Conservation (phyloP, 495 filamentous ascomycete species). For the Parathielavia hyrcaniae region DNA sequence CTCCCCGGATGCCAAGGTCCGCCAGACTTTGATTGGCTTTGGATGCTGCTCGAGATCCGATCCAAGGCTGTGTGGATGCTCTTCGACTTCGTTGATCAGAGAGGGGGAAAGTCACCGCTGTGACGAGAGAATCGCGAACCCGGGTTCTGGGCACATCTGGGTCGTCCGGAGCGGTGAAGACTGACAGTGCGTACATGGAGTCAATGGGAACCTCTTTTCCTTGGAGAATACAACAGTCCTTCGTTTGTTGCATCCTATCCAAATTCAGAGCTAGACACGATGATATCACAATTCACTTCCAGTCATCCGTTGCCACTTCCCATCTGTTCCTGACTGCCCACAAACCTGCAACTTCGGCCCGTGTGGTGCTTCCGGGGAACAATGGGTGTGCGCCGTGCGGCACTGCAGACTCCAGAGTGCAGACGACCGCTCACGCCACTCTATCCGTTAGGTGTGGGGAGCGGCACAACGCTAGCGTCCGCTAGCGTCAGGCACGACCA, state of each 20-base stretch:
- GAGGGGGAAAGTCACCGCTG: conserved; percentile 14
- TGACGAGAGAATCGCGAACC: not conserved
- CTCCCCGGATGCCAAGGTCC: conserved; percentile 8
- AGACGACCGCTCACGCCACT: conserved; percentile 18
- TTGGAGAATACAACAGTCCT: not conserved
- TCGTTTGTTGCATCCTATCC: not conserved
- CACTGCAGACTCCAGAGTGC: conserved; percentile 12
- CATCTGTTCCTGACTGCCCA: not conserved
- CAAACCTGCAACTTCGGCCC: not conserved
- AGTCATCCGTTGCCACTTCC: not conserved
- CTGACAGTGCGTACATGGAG: not conserved
- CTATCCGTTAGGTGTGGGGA: conserved; percentile 12
- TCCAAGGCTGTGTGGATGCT: conserved; percentile 12
- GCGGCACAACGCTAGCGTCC: conserved; percentile 15
- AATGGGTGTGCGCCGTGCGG: not conserved
- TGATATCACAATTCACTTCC: conserved; percentile 9
- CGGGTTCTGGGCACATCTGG: not conserved
- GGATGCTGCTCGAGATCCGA: conserved; percentile 5
- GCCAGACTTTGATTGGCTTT: conserved; percentile 21
- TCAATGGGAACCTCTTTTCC: not conserved
- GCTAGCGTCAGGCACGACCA: conserved; percentile 21
- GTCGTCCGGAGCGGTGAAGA: conserved; percentile 16
- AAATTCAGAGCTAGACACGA: not conserved
- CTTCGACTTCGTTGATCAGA: conserved; percentile 14
- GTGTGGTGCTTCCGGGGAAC: conserved; percentile 4